These are phyloP conservation scores for Geosmithia morbida DNA, from an alignment of 2,329 filamentous ascomycete genomes.

Conservation along the genomic window DNA sequence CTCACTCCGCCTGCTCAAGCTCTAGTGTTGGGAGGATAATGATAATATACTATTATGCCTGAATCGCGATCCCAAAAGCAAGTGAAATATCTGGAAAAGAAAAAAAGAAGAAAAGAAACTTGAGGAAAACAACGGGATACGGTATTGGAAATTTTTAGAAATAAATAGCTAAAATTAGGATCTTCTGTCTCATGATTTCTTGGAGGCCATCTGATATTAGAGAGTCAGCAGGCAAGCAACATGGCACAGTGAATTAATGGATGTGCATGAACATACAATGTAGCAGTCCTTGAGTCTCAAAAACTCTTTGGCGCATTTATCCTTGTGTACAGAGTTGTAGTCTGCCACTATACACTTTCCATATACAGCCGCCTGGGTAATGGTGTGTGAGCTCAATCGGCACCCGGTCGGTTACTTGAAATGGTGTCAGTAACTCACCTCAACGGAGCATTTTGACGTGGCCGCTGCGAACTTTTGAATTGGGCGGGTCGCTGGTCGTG, in stretches of 20 bases:
- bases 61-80: neutral
- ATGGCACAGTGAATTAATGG: neutral
- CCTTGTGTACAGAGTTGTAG: constrained; percentile 80
- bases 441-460: constrained; percentile 38
- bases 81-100: neutral
- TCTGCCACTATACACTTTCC: constrained; percentile 85
- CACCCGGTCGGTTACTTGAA: neutral
- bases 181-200: constrained; percentile 5
- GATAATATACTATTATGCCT: neutral
- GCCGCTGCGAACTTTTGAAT: constrained; percentile 40
- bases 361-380: constrained; percentile 59
- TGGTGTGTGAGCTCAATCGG: neutral
- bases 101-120: neutral
- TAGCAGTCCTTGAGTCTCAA: constrained; percentile 77
- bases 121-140: neutral
- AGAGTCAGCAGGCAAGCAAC: neutral
- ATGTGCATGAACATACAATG: constrained; percentile 39
- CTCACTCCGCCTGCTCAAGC: constrained; percentile 58
- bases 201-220: constrained; percentile 10
- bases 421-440: constrained; percentile 22
- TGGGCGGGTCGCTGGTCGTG: constrained; percentile 20
- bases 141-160: neutral
- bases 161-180: neutral
- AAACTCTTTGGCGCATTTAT: constrained; percentile 82
- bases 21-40: constrained; percentile 30